Evolutionary conservation across 2,329 filamentous ascomycete genomes (phyloP), one percentile per base, ranked within the genome.

Genomic region (Talaromyces sp.): DNA sequence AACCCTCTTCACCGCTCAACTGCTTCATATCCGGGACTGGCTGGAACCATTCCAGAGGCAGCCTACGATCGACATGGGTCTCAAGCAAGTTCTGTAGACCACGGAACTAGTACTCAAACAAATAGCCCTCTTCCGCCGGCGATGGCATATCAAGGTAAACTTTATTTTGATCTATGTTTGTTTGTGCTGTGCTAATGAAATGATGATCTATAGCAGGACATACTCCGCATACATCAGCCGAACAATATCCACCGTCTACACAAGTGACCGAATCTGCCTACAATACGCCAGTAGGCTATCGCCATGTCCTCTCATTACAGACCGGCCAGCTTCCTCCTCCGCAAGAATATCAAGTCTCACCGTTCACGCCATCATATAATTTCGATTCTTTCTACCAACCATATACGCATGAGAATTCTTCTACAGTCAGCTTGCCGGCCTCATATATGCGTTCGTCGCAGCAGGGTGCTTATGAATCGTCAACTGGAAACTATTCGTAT

Each of bases 391-490:
- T 61, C 35, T 56, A 59, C 22, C 68, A 70, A 17, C 45, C 35
- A 0, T 75, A 68, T 56, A 63, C 65, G 8, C 69, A 72, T 52
- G 65, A 67, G 35, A 72, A 69, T 40, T 59, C 71, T 19, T 71
- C 72, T n/a, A 68, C 64, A 25, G 61, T 74, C 59, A 74, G 66
- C 45, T 68, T 74, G 11, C 70, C 72, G 10, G 65, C 70, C 1
- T 68, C 72, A 6, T 70, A 68, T 45, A 67, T 68, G 15, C 64
- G 68, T n/a, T 62, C 67, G 13, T 22, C 48, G 17, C 48, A 52
- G 48, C 69, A 71, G 22, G 60, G 67, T 11, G 63, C 58, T 15
- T 59, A 59, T 40, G 61, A 62, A 22, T 60, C 65, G 9, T 62
- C 50, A 17, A 52, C n/a, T 21, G 53, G 46, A 19, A 37, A 21